A percentile compares a stretch with the other conserved stretches of the same genome.
Conservation (phyloP, 352 stramenopile genomes). For the Phytophthora sp. region DNA sequence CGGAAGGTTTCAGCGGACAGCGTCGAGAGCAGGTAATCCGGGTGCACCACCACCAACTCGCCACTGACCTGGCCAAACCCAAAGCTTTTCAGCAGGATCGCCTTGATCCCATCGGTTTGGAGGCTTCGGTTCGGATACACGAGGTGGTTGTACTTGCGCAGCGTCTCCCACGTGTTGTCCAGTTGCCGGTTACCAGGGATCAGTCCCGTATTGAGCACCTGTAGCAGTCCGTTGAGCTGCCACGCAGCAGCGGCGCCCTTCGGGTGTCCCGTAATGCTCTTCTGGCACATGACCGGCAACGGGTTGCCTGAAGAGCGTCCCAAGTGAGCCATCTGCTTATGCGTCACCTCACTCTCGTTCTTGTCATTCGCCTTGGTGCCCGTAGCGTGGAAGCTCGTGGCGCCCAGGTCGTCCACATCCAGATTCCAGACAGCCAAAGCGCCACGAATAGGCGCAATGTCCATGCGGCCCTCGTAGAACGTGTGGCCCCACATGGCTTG, state of each 20-base stretch:
- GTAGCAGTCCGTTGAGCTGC: constrained; percentile 85
- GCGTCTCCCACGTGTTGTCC: constrained; percentile 74
- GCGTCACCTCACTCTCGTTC: constrained; percentile 89
- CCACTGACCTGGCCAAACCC: constrained; percentile 82
- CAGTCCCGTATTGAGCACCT: constrained; percentile 77
- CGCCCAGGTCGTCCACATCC: constrained; percentile 78
- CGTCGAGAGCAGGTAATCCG: constrained; percentile 34
- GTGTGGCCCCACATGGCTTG: constrained; percentile 72
- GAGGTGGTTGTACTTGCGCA: constrained; percentile 82
- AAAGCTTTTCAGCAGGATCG: constrained; percentile 84
- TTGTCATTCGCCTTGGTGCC: constrained; percentile 87
- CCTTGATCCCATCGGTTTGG: constrained; percentile 82
- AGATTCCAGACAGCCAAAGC: constrained; percentile 82
- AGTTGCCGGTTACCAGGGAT: constrained; percentile 86
- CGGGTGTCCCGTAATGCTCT: constrained; percentile 81
- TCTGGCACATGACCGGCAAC: constrained; percentile 83
- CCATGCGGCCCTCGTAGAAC: constrained; percentile 62
- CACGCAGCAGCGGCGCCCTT: constrained; percentile 85
- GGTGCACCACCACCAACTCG: constrained; percentile 79
- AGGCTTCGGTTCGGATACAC: constrained; percentile 84
- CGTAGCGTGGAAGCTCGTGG: constrained; percentile 84
- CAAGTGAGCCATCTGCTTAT: constrained; percentile 85
- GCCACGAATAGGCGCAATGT: constrained; percentile 81
- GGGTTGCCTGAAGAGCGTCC: constrained; percentile 75
- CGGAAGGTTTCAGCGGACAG: constrained; percentile 44